Evolutionary conservation across 345 rosid species (phyloP), one percentile per base, ranked within the genome.

Genomic region (Fremontodendron californicum): DNA sequence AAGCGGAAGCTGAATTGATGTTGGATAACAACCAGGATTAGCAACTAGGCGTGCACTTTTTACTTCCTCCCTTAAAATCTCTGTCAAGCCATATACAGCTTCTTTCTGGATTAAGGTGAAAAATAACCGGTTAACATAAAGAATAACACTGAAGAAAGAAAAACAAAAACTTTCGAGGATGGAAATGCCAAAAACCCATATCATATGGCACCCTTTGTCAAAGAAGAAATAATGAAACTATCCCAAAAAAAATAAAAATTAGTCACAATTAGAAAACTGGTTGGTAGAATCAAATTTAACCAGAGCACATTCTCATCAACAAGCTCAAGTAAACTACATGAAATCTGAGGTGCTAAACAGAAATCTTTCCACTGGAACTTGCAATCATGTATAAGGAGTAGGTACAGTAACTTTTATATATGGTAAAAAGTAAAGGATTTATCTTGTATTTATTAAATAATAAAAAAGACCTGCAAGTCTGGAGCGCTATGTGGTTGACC

Each of bases 11-110:
- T 96, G 99, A 83, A 94, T 86, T 2, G 98, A 87, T 42, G 99
- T 96, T 7, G 99, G 99, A 81, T 96, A 96, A 80, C 99, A 96
- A 75, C 98, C 99, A 70, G 99, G 99, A 77, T 96, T 96, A 82
- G 98, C 99, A 35, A 96, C 99, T 33, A 96, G 84, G 29, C 84
- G 89, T 10, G 97, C 97, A 57, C 68, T 74, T 86, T 74, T 84
- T 19, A 96, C 83, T 78, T 90, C 91, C 10, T 91, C 91, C 81
- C 99, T 86, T 42, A 55, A 83, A 76, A 93, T 75, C 91, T 94
- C 99, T 33, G 99, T 96, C 89, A 96, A 85, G 74, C 99, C 99
- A 85, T 94, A 96, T 16, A 94, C 90, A 81, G 92, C 99, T 78
- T 91, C 95, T 84, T 90, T 85, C 98, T 96, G 86, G 65, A 84